Percentiles rank a stretch among this genome's conserved stretches.
Conservation (phyloP, 768 basidiomycete species). For the Paxillus ammoniavirescens region DNA sequence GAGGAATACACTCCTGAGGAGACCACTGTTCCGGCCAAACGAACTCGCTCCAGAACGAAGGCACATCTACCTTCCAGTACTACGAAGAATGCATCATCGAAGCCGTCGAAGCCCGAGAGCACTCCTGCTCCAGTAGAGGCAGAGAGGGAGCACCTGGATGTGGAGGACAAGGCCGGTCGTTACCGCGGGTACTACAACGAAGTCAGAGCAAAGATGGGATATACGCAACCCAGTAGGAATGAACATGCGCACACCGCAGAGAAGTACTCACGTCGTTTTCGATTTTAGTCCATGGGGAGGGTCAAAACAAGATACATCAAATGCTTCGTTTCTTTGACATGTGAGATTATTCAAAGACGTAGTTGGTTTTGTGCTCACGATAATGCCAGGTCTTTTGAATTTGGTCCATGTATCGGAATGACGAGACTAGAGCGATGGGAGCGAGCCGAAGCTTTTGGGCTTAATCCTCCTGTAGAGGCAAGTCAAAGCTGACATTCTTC, state of each 20-base stretch:
- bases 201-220: constrained; percentile 53
- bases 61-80: constrained; percentile 4
- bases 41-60: constrained; percentile 27
- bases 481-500: constrained; percentile 12
- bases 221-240: constrained; percentile 57
- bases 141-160: constrained; percentile 31
- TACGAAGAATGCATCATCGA: neutral
- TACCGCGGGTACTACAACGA: constrained; percentile 52
- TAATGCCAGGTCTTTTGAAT: constrained; percentile 64
- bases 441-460: constrained; percentile 71
- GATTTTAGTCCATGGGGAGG: constrained; percentile 60
- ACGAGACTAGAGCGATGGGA: constrained; percentile 88
- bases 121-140: constrained; percentile 6
- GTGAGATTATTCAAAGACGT: constrained; percentile 35
- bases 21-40: constrained; percentile 17
- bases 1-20: constrained; percentile 12
- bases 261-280: neutral
- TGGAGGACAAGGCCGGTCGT: constrained; percentile 47
- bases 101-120: constrained; percentile 7
- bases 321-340: constrained; percentile 81
- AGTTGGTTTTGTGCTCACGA: constrained; percentile 4
- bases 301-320: constrained; percentile 61
- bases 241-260: neutral
- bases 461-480: constrained; percentile 80
- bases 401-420: constrained; percentile 77